Conservation (phyloP, 371 early-diverging fungal species). For the Mucor velutinosus region DNA sequence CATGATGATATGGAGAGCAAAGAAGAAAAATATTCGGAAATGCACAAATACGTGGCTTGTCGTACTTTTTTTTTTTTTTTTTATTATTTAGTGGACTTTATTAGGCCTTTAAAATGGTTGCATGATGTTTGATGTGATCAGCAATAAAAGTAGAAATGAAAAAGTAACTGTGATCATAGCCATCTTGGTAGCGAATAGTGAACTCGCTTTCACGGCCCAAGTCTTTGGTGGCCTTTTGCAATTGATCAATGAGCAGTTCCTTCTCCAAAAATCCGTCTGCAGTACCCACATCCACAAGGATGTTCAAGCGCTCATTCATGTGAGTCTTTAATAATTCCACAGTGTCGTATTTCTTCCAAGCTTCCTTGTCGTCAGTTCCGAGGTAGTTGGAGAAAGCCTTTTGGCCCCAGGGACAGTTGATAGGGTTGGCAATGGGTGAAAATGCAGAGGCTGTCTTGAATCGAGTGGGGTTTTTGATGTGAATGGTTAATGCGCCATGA, state of each 20-base stretch:
- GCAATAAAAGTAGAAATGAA: constrained; percentile 80
- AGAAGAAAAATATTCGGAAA: constrained; percentile 1
- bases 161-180: constrained; percentile 87
- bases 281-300: constrained; percentile 64
- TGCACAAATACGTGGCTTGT: background rate
- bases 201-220: constrained; percentile 50
- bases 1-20: background rate
- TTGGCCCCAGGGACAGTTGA: constrained; percentile 74
- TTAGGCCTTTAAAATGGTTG: constrained; percentile 45
- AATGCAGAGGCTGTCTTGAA: constrained; percentile 84
- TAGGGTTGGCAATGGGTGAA: constrained; percentile 80
- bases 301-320: constrained; percentile 34
- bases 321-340: constrained; percentile 59
- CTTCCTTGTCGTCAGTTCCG: constrained; percentile 50
- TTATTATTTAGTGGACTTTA: background rate
- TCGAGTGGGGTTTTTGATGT: constrained; percentile 66
- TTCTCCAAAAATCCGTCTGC: constrained; percentile 70
- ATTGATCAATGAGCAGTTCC: constrained; percentile 63
- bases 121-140: constrained; percentile 81
- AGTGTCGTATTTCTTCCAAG: constrained; percentile 79
- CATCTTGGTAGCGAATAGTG: constrained; percentile 71
- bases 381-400: constrained; percentile 81
- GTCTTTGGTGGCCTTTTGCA: constrained; percentile 52
- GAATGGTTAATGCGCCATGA: constrained; percentile 86
- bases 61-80: background rate